Evolutionary conservation across 2,329 filamentous ascomycete genomes (phyloP).

Genomic region (Xylaria sp.): DNA sequence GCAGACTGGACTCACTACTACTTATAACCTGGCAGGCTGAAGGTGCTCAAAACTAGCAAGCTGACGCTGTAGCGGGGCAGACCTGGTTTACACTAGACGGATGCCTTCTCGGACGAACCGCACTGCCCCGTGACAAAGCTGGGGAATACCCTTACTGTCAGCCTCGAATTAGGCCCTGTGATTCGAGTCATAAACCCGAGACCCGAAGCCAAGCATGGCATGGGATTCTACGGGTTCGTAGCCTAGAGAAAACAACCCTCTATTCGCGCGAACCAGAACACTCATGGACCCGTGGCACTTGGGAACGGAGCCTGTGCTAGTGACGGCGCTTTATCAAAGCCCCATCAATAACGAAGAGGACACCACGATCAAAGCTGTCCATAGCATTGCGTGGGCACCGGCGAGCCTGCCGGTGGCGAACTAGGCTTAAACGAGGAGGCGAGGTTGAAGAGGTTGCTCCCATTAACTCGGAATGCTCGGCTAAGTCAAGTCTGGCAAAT

Average conservation of each 20-base stretch:
- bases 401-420: constrained; percentile 49
- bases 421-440: constrained; percentile 65
- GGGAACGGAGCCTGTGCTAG: constrained; percentile 53
- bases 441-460: constrained; percentile 69
- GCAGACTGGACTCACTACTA: too few relatives aligned
- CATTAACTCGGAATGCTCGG: constrained; percentile 67
- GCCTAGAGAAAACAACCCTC: constrained; percentile 58
- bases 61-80: constrained; percentile 66
- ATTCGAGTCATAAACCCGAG: constrained; percentile 67
- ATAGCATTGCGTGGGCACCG: constrained; percentile 49
- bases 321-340: constrained; percentile 69
- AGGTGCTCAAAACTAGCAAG: constrained; percentile 65
- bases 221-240: constrained; percentile 63
- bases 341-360: constrained; percentile 71
- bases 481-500: constrained; percentile 70
- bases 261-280: constrained; percentile 48
- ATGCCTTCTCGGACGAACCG: constrained; percentile 70
- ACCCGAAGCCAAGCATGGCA: constrained; percentile 63
- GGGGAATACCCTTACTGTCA: constrained; percentile 60
- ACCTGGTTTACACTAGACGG: constrained; percentile 55
- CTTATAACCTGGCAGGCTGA: constrained; percentile 43
- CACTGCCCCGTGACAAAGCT: constrained; percentile 65
- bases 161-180: constrained; percentile 69
- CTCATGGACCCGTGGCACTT: constrained; percentile 59
- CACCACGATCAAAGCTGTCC: constrained; percentile 47